Conservation (phyloP, 192 early-diverging fungal genomes). For the Backusella macrospora region DNA sequence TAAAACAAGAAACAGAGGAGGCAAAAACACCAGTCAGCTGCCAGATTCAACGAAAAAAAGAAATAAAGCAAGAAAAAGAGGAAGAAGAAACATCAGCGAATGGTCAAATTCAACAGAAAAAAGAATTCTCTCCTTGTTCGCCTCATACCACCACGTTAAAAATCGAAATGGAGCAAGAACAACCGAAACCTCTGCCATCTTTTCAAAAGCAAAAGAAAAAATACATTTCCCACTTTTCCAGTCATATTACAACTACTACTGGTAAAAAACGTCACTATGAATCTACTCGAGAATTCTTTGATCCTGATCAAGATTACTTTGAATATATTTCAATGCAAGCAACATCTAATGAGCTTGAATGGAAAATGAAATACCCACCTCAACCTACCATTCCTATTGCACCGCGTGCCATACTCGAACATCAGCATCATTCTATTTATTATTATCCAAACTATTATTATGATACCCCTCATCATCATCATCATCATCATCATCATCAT, state of each 20-base stretch:
- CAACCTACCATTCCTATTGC: slow-evolving; percentile 28
- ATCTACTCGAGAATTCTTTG: slow-evolving; percentile 37
- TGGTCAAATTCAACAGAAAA: too few relatives aligned
- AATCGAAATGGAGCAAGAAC: neutral
- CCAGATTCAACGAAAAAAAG: neutral
- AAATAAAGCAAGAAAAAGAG: neutral
- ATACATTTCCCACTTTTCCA: too few relatives aligned
- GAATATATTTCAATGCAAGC: slow-evolving; percentile 29
- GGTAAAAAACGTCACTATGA: neutral
- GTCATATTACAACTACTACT: neutral
- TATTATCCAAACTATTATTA: neutral
- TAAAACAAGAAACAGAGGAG: slow-evolving; percentile 15
- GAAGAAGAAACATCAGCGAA: too few relatives aligned
- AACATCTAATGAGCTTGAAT: slow-evolving; percentile 15
- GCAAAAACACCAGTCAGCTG: neutral
- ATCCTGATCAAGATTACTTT: slow-evolving; percentile 36
- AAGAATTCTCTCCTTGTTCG: too few relatives aligned
- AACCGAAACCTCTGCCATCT: neutral
- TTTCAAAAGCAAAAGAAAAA: too few relatives aligned
- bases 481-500: neutral
- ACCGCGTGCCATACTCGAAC: slow-evolving; percentile 30
- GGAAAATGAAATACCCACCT: slow-evolving; percentile 20
- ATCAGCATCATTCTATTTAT: neutral
- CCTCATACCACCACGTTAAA: too few relatives aligned
- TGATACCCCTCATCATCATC: neutral